Evolutionary conservation across 2,329 filamentous ascomycete species (phyloP).

Genomic region (Byssoonygena ceratinophila): DNA sequence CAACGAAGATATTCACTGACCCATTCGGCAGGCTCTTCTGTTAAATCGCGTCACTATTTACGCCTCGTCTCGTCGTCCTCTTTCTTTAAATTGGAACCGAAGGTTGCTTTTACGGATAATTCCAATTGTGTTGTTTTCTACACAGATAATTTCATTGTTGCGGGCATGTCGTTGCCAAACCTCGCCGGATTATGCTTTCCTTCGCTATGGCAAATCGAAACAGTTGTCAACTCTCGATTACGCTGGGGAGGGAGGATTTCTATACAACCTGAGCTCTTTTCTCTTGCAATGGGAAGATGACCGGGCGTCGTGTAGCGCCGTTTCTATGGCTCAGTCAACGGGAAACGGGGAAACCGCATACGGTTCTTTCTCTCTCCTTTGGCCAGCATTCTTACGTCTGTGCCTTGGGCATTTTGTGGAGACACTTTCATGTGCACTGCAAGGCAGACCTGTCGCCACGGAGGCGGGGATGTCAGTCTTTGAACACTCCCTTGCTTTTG

Average conservation of each 20-base stretch:
- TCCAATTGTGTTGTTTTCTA: constrained; percentile 58
- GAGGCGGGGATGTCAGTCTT: constrained; percentile 96
- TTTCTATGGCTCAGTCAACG: constrained; percentile 55
- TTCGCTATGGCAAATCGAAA: constrained; percentile 58
- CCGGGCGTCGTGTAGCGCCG: constrained; percentile 60
- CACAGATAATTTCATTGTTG: constrained; percentile 60
- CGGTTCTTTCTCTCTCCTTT: constrained; percentile 63
- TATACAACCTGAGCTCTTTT: constrained; percentile 61
- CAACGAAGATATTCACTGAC: neutral
- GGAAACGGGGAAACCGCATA: constrained; percentile 48
- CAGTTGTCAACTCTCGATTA: constrained; percentile 60
- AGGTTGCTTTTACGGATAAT: constrained; percentile 59
- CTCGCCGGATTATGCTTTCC: constrained; percentile 56
- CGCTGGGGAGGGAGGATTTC: constrained; percentile 54
- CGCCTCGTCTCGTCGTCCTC: constrained; percentile 69
- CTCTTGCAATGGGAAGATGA: constrained; percentile 66
- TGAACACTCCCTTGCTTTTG: constrained; percentile 90
- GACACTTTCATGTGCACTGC: constrained; percentile 74
- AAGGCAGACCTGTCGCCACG: constrained; percentile 65
- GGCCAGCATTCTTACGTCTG: constrained; percentile 43
- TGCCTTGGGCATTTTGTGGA: constrained; percentile 77
- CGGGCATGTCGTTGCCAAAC: constrained; percentile 90
- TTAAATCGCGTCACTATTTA: constrained; percentile 91
- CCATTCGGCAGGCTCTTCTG: constrained; percentile 54
- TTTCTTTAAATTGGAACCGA: constrained; percentile 63